Conservation (phyloP, 75 land plant genomes). For the Pseudotsuga menziesii region DNA sequence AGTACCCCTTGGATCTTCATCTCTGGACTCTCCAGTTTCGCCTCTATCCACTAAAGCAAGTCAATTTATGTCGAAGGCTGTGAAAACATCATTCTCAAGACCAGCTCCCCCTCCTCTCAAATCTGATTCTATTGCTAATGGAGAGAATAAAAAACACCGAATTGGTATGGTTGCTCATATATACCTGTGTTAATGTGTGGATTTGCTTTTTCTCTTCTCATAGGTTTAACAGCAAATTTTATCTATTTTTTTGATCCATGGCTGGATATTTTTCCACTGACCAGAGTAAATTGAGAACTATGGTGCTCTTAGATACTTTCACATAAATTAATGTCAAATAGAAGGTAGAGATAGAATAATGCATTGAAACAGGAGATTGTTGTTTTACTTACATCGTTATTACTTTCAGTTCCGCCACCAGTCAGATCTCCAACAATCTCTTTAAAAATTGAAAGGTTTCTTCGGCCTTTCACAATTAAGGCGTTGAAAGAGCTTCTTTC, state of each 20-base stretch:
- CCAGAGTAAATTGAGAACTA: background rate
- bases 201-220: background rate
- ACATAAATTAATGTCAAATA: background rate
- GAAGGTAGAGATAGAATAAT: background rate
- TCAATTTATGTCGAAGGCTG: background rate
- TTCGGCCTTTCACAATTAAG: conserved; percentile 46
- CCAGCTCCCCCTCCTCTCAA: conserved; percentile 21
- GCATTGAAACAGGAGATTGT: background rate
- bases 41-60: conserved; percentile 13
- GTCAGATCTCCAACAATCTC: conserved; percentile 26
- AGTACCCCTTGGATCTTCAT: conserved; percentile 21
- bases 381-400: background rate
- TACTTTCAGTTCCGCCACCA: conserved; percentile 37
- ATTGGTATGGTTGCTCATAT: conserved; percentile 4
- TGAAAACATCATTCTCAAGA: conserved; percentile 13
- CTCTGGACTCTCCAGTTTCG: conserved; percentile 8
- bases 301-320: background rate
- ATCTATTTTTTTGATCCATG: background rate
- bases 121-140: conserved; percentile 19
- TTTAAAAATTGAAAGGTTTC: conserved; percentile 39
- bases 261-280: background rate
- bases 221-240: background rate
- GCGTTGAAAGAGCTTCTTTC: conserved; percentile 45
- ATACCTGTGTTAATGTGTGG: background rate
- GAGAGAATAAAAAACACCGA: conserved; percentile 10